Evolutionary conservation across 2,329 filamentous ascomycete species (phyloP).

Genomic region (Neocucurbitaria cava): DNA sequence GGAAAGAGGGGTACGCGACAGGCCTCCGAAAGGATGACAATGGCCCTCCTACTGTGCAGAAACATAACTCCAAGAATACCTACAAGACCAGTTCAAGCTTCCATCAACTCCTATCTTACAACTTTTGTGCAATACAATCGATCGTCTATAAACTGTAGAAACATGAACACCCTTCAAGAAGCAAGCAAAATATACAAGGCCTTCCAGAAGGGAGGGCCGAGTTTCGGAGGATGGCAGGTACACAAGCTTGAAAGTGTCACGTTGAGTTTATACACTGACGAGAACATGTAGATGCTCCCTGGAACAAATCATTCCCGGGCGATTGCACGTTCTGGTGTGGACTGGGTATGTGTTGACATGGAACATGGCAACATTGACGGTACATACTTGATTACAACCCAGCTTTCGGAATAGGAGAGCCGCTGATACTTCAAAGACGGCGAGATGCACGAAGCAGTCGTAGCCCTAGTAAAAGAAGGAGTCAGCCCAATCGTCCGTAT

Average conservation of each 20-base stretch:
- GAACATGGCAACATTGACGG: constrained; percentile 65
- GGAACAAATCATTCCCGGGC: constrained; percentile 61
- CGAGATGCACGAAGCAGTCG: constrained; percentile 64
- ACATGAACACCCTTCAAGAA: constrained; percentile 58
- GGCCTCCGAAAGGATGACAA: background rate
- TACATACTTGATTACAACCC: too few species aligned
- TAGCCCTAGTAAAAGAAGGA: constrained; percentile 54
- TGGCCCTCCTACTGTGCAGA: background rate
- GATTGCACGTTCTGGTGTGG: constrained; percentile 60
- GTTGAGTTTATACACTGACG: background rate
- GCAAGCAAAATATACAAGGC: constrained; percentile 61
- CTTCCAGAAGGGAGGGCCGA: constrained; percentile 57
- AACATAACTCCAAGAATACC: background rate
- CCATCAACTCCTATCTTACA: background rate
- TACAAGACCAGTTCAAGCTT: background rate
- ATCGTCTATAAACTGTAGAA: constrained; percentile 14
- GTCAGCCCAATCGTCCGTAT: constrained; percentile 57
- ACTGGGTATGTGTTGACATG: constrained; percentile 63
- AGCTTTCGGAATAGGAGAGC: too few species aligned
- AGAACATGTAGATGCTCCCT: constrained; percentile 54
- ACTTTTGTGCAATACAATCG: background rate
- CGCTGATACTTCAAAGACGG: constrained; percentile 46
- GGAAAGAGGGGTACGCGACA: constrained; percentile 2
- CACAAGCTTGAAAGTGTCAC: background rate
- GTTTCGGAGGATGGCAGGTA: constrained; percentile 66